A percentile compares a stretch with the other conserved stretches of the same genome.
phyloP scores from a whole-genome alignment of 495 filamentous ascomycete species.

The Durotheca rogersii region DNA sequence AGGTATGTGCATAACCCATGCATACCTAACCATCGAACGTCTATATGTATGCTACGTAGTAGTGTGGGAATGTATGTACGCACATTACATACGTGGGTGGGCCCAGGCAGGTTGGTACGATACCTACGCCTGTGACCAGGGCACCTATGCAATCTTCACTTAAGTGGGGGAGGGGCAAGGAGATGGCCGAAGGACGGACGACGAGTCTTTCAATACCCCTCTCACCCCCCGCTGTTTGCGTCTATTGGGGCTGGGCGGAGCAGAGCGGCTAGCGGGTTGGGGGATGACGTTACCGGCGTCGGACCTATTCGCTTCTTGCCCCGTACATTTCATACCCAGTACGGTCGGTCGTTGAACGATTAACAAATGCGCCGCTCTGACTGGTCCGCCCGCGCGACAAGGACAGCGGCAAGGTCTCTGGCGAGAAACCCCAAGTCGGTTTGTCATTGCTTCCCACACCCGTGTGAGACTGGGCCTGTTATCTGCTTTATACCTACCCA shows the following conservation, averaged over 20 bases:
- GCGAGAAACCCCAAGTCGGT: too few relatives aligned
- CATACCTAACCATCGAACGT: too few relatives aligned
- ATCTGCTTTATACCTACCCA: constrained; percentile 4
- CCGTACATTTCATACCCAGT: constrained; percentile 8
- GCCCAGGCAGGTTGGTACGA: too few relatives aligned
- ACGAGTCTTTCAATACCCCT: constrained; percentile 27
- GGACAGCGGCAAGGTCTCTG: constrained; percentile 26
- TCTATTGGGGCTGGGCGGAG: constrained; percentile 33
- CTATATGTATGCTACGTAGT: too few relatives aligned
- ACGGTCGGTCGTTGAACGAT: constrained; percentile 29
- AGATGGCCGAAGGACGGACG: constrained; percentile 39
- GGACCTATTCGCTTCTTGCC: constrained; percentile 11
- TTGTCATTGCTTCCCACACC: too few relatives aligned
- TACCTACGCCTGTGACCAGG: too few relatives aligned
- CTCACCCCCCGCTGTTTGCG: constrained; percentile 29
- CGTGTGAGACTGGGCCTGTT: constrained; percentile 1
- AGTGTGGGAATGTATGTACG: too few relatives aligned
- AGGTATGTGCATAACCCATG: too few relatives aligned
- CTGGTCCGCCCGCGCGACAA: constrained; percentile 14
- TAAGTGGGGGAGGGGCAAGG: constrained; percentile 36
- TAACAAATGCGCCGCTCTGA: constrained; percentile 30
- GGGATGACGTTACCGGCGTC: constrained; percentile 36
- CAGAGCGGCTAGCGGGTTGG: constrained; percentile 32
- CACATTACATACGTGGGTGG: too few relatives aligned
- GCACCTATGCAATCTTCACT: too few relatives aligned